Evolutionary conservation across 306 rosid species (phyloP).

Genomic region (Ceratonia siliqua): DNA sequence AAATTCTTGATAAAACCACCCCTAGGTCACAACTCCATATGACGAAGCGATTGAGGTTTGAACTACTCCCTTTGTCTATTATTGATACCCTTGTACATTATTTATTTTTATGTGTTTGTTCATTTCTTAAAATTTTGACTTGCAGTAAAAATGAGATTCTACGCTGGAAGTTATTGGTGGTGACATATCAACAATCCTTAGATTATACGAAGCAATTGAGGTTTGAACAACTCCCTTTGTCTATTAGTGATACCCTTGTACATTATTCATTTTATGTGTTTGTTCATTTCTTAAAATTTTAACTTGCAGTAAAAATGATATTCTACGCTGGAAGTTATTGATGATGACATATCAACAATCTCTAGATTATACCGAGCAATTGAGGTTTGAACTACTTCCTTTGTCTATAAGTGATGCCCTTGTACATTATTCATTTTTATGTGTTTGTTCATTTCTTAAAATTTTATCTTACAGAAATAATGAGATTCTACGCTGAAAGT

Average conservation of each 20-base stretch:
- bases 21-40: too few species aligned
- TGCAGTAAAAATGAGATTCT: conserved; percentile 85
- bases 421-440: not conserved
- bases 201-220: conserved; percentile 71
- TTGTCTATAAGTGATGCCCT: conserved; percentile 19
- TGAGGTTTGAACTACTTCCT: conserved; percentile 60
- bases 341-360: conserved; percentile 81
- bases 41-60: too few species aligned
- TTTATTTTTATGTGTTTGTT: too few species aligned
- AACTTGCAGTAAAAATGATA: conserved; percentile 75
- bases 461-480: conserved; percentile 67
- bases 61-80: too few species aligned
- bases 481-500: conserved; percentile 86
- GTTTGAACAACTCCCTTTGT: conserved; percentile 47
- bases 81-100: too few species aligned
- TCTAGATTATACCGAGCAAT: conserved; percentile 74
- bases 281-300: conserved; percentile 32
- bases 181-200: conserved; percentile 83
- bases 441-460: conserved; percentile 31
- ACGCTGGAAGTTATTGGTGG: conserved; percentile 83
- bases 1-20: too few species aligned
- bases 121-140: conserved; percentile 27
- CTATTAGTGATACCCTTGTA: conserved; percentile 24
- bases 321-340: conserved; percentile 69
- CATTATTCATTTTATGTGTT: not conserved